Conservation (phyloP, 352 stramenopile species). For the Pythium chondricola region DNA sequence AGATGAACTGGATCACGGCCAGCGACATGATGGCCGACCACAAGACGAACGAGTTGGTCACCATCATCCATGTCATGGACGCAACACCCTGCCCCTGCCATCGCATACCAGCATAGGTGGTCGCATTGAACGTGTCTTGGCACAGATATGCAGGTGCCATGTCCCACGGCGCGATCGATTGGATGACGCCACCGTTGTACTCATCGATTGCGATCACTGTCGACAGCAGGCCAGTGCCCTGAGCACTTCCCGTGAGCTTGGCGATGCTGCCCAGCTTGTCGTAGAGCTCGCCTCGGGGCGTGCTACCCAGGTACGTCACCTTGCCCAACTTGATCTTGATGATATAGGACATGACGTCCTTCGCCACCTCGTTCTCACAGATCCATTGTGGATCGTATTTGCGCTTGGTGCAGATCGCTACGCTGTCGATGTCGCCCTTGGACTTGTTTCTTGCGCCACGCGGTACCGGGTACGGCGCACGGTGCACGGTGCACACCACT, state of each 20-base stretch:
- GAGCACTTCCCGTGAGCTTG: slow-evolving; percentile 4
- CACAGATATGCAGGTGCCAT: slow-evolving; percentile 8
- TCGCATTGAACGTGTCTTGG: slow-evolving; percentile 9
- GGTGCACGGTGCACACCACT: slow-evolving; percentile 16
- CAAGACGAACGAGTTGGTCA: slow-evolving; percentile 23
- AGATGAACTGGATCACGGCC: slow-evolving; percentile 11
- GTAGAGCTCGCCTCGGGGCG: slow-evolving; percentile 14
- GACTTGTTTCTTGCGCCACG: slow-evolving; percentile 3
- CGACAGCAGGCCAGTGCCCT: slow-evolving; percentile 5
- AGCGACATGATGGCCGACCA: slow-evolving; percentile 16
- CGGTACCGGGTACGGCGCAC: slow-evolving; percentile 10
- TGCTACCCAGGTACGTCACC: slow-evolving; percentile 15
- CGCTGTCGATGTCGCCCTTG: slow-evolving; percentile 13
- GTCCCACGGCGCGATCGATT: slow-evolving; percentile 18
- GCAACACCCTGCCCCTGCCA: slow-evolving; percentile 18
- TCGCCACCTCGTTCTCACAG: slow-evolving; percentile 19
- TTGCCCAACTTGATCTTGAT: slow-evolving; percentile 13
- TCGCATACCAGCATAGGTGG: slow-evolving; percentile 11
- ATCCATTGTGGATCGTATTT: slow-evolving; percentile 19
- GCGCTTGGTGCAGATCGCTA: slow-evolving; percentile 19
- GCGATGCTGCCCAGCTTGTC: slow-evolving; percentile 15
- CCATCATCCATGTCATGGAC: slow-evolving; percentile 22
- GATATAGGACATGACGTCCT: slow-evolving; percentile 10
- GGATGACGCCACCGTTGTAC: slow-evolving; percentile 18
- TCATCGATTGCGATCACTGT: slow-evolving; percentile 19